Conservation (phyloP, 768 basidiomycete species). For the Mrakia blollopis region DNA sequence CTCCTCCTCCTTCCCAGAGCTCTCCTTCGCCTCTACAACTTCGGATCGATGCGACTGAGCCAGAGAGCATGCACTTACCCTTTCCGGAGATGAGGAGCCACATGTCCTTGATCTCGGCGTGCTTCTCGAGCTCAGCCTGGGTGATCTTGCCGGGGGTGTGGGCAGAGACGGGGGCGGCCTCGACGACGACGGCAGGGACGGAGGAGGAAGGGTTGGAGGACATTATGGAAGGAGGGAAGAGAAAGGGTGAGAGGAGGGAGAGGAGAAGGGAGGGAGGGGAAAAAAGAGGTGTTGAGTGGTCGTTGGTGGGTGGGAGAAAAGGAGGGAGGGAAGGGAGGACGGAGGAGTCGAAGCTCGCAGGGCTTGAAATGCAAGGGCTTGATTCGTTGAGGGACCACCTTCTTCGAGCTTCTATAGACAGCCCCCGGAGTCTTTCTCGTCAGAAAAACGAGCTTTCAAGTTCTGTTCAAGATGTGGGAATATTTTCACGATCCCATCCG, state of each 20-base stretch:
- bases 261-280: neutral
- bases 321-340: neutral
- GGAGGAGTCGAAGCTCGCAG: neutral
- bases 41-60: neutral
- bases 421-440: too few species aligned
- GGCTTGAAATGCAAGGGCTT: neutral
- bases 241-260: neutral
- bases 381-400: neutral
- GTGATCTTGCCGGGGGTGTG: constrained; percentile 24
- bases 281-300: neutral
- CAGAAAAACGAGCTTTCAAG: too few species aligned
- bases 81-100: constrained; percentile 31
- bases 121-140: constrained; percentile 30
- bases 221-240: constrained; percentile 13
- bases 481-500: too few species aligned
- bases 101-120: constrained; percentile 28
- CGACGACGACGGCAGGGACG: constrained; percentile 28
- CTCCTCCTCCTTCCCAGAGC: neutral
- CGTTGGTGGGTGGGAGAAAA: neutral
- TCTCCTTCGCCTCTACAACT: neutral
- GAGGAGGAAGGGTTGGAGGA: constrained; percentile 25
- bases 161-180: neutral
- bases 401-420: too few species aligned
- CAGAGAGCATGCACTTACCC: constrained; percentile 12
- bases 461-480: too few species aligned